Evolutionary conservation across 2,329 filamentous ascomycete genomes (phyloP).

Genomic region (Aspergillus quadricinctus): DNA sequence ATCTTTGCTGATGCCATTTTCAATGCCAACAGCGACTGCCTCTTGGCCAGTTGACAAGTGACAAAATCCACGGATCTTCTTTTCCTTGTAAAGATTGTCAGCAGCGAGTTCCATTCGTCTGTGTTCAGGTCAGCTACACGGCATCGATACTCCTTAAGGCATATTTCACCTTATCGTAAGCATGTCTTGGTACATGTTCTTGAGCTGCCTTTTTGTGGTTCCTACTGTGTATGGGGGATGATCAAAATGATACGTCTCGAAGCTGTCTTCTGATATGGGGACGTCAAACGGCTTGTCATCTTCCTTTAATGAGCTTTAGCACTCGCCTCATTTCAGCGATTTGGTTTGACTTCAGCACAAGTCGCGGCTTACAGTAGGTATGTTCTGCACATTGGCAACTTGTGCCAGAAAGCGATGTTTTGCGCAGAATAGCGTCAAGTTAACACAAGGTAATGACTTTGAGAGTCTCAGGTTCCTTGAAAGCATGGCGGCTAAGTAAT

Average conservation of each 20-base stretch:
- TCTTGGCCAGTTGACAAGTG: constrained; percentile 95
- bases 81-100: constrained; percentile 96
- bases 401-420: constrained; percentile 13
- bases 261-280: constrained; percentile 87
- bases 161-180: constrained; percentile 69
- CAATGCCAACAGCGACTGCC: constrained; percentile 91
- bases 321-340: not conserved
- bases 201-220: constrained; percentile 90
- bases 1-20: constrained; percentile 81
- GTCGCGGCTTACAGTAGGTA: constrained; percentile 11
- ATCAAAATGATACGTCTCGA: constrained; percentile 96
- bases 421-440: not conserved
- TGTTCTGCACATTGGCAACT: constrained; percentile 9
- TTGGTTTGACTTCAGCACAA: not conserved
- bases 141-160: constrained; percentile 6
- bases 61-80: constrained; percentile 98
- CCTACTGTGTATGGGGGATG: constrained; percentile 83
- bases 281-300: constrained; percentile 86
- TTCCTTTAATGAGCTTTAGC: constrained; percentile 51
- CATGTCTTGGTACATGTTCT: constrained; percentile 97
- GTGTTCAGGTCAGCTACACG: constrained; percentile 1
- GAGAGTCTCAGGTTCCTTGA: constrained; percentile 5
- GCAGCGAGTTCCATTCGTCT: constrained; percentile 98
- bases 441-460: not conserved
- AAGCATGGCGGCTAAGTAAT: constrained; percentile 5